Conservation (phyloP, 31 red algal species). For the Asparagopsis taxiformis region DNA sequence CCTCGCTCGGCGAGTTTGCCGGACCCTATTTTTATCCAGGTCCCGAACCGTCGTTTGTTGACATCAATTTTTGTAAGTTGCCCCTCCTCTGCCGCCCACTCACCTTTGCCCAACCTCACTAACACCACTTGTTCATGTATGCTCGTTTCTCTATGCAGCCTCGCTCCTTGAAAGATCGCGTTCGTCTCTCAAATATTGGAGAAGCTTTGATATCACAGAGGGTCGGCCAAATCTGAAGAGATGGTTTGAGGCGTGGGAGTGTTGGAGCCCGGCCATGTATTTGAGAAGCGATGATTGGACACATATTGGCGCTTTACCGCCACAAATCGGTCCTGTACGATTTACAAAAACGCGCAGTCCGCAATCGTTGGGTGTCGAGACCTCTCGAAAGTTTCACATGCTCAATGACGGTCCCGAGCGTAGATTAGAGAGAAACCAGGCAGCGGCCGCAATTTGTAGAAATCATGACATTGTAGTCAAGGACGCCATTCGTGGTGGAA, state of each 20-base stretch:
- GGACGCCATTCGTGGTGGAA: slow-evolving; percentile 48
- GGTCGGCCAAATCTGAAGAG: slow-evolving; percentile 49
- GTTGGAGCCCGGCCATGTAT: slow-evolving; percentile 32
- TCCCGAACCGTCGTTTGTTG: slow-evolving; percentile 39
- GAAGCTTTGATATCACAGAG: slow-evolving; percentile 60
- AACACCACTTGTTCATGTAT: background rate
- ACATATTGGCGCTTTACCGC: slow-evolving; percentile 67
- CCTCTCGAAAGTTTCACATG: slow-evolving; percentile 32
- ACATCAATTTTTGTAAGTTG: slow-evolving; percentile 60
- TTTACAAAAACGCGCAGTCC: slow-evolving; percentile 29
- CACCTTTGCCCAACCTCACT: background rate
- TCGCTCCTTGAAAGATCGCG: slow-evolving; percentile 56
- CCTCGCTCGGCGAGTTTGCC: slow-evolving; percentile 32
- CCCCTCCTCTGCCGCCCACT: background rate
- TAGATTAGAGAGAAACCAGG: slow-evolving; percentile 22
- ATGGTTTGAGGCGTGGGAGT: slow-evolving; percentile 67
- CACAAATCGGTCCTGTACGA: slow-evolving; percentile 63
- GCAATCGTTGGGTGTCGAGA: slow-evolving; percentile 38
- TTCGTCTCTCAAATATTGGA: slow-evolving; percentile 60
- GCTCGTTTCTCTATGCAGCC: slow-evolving; percentile 1
- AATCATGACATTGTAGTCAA: slow-evolving; percentile 45
- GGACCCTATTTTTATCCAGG: slow-evolving; percentile 70
- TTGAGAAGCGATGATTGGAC: slow-evolving; percentile 67
- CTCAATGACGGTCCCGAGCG: slow-evolving; percentile 56
- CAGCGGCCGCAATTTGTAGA: slow-evolving; percentile 41